Evolutionary conservation across 805 yeast species (phyloP), one percentile per base, ranked within the genome.

Genomic region (Barnettozyma californica): DNA sequence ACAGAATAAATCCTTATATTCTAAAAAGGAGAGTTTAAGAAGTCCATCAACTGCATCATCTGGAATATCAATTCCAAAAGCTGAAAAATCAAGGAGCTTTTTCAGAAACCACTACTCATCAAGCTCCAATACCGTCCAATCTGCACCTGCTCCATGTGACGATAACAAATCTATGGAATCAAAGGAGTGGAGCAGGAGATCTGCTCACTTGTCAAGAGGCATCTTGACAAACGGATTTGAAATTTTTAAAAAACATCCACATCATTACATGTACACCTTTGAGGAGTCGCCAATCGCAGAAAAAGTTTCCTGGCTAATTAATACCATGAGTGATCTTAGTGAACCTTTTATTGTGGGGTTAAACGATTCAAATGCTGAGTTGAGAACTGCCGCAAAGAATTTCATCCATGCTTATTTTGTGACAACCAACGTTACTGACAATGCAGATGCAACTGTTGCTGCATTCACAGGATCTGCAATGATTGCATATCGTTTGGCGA

Each of bases 341-440:
- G 66, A 69, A 44, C 74, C 80, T 2, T 54, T 77, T 4, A 62
- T 69, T 14, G 61, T 61, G 31, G 66, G 77, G 1, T 54, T 75
- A 14, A 58, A 65, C 26, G 73, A 71, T 49, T 56, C 65, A 3
- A 73, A 70, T 52, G 48, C 50, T 9, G 64, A 57, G 9, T 48
- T 78, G 31, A 63, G 62, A 13, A 57, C 56, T 1, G 69, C 76
- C 1, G 64, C 71, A 0, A 64, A 62, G 44, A 58, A 68, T 1
- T 74, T 73, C 37, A 44, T 69, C 9, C 53, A 65, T 35, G 61
- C 66, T 26, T 65, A 68, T 26, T 64, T 68, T 23, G 45, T 55
- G 9, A 45, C 45, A 1, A 63, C 67, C 47, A 65, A 64, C 40
- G 63, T 71, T 2, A 60, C 61, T 26, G 62, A 54, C 18, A 54